Conservation (phyloP, 176 grass and related monocot genomes). For the Raddia guianensis region DNA sequence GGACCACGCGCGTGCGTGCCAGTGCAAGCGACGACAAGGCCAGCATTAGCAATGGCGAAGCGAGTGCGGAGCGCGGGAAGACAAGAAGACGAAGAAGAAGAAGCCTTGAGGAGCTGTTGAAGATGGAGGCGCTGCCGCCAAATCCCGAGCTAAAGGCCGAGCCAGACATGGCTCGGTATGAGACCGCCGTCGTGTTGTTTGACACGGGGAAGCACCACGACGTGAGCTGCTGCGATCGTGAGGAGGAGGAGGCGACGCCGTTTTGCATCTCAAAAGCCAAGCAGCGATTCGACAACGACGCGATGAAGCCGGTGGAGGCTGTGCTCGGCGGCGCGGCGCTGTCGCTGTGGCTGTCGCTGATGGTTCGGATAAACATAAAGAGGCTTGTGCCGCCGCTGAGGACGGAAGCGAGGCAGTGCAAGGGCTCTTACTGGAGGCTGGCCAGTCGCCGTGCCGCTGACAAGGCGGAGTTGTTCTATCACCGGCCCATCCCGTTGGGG, state of each 20-base stretch:
- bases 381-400: slow-evolving; percentile 4
- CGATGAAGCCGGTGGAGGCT: neutral
- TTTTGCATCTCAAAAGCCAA: no score
- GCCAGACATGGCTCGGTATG: neutral
- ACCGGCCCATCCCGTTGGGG: slow-evolving; percentile 45
- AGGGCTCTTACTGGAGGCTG: neutral
- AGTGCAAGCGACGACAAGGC: neutral
- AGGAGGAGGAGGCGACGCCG: neutral
- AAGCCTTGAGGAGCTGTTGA: slow-evolving; percentile 42
- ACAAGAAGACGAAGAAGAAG: neutral
- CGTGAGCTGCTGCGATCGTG: neutral
- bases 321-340: neutral
- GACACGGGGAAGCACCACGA: neutral
- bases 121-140: slow-evolving; percentile 12
- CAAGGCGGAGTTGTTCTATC: slow-evolving; percentile 46
- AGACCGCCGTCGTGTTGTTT: slow-evolving; percentile 8
- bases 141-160: neutral
- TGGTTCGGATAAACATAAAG: neutral
- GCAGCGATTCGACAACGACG: neutral
- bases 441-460: neutral
- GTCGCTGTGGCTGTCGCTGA: neutral
- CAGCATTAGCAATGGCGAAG: neutral
- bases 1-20: neutral
- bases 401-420: neutral
- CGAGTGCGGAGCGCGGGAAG: neutral